phyloP scores from a whole-genome alignment of 495 filamentous ascomycete species.

The Hypoxylon fuscum region DNA sequence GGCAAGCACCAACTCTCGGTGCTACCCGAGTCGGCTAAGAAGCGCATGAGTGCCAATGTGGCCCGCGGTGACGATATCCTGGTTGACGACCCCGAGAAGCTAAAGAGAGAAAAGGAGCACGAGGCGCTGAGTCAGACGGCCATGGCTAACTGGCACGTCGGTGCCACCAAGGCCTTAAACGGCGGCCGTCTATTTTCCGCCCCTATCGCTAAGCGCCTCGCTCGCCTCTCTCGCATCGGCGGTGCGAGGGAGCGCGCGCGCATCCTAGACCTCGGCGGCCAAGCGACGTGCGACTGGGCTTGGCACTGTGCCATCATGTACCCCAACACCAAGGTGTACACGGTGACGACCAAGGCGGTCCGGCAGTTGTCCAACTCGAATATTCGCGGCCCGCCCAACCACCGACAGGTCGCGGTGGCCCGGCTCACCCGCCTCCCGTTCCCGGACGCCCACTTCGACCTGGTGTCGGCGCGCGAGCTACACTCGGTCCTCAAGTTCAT shows the following conservation, averaged over 20 bases:
- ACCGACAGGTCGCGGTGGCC: constrained; percentile 78
- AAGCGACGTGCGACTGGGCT: constrained; percentile 89
- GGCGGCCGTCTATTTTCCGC: constrained; percentile 82
- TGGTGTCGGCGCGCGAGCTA: constrained; percentile 89
- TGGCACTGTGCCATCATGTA: constrained; percentile 90
- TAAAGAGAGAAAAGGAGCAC: constrained; percentile 78
- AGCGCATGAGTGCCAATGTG: constrained; percentile 67
- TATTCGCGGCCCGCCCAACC: constrained; percentile 85
- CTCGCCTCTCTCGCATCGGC: constrained; percentile 58
- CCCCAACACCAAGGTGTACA: constrained; percentile 85
- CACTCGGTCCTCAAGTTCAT: constrained; percentile 80
- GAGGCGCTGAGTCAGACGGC: constrained; percentile 80
- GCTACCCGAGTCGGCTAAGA: constrained; percentile 63
- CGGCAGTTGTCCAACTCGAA: constrained; percentile 71
- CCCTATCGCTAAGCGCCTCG: constrained; percentile 71
- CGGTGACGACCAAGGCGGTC: constrained; percentile 74
- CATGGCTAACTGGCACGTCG: constrained; percentile 80
- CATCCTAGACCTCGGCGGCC: constrained; percentile 89
- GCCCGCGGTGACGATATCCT: constrained; percentile 64
- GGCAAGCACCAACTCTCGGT: constrained; percentile 77
- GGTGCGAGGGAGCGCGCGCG: constrained; percentile 62
- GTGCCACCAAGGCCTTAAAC: constrained; percentile 78
- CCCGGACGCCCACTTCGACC: constrained; percentile 86
- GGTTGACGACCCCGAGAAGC: constrained; percentile 64
- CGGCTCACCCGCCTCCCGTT: constrained; percentile 85